Conservation (phyloP, 768 basidiomycete genomes). For the Hygrophoropsis aurantiaca region DNA sequence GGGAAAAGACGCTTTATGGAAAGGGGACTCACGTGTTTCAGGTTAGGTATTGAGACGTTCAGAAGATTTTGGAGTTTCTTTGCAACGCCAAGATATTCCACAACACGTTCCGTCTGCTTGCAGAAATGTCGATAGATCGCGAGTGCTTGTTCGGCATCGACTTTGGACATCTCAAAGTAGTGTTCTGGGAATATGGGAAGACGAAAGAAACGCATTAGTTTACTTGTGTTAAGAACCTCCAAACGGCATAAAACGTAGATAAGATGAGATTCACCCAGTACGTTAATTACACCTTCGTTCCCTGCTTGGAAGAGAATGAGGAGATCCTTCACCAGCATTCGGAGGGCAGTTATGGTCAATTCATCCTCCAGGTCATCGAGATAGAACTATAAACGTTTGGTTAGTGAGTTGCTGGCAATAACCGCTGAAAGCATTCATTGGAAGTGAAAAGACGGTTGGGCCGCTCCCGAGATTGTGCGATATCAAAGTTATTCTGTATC, state of each 20-base stretch:
- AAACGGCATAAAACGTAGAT: conserved; percentile 20
- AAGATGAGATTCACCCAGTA: conserved; percentile 56
- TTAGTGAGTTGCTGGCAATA: neutral
- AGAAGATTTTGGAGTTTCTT: conserved; percentile 91
- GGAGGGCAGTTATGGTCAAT: conserved; percentile 80
- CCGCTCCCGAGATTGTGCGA: too few relatives aligned
- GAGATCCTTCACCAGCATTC: conserved; percentile 95
- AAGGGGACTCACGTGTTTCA: conserved; percentile 75
- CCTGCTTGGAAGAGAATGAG: conserved; percentile 94
- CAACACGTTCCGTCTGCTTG: conserved; percentile 87
- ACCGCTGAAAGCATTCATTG: neutral
- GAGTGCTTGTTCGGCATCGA: conserved; percentile 86
- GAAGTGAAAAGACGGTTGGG: too few relatives aligned
- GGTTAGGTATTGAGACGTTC: conserved; percentile 90
- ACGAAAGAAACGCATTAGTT: neutral
- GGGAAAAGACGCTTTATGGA: too few relatives aligned
- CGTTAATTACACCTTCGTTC: conserved; percentile 91
- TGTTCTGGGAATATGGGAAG: conserved; percentile 57
- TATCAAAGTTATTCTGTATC: too few relatives aligned
- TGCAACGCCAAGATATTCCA: conserved; percentile 90
- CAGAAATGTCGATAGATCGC: conserved; percentile 92
- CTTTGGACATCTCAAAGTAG: conserved; percentile 97
- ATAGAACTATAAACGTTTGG: conserved; percentile 68
- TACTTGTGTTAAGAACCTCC: conserved; percentile 32
- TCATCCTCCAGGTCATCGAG: conserved; percentile 92